Evolutionary conservation across 805 yeast genomes (phyloP).

Genomic region (Hanseniaspora taiwanica): DNA sequence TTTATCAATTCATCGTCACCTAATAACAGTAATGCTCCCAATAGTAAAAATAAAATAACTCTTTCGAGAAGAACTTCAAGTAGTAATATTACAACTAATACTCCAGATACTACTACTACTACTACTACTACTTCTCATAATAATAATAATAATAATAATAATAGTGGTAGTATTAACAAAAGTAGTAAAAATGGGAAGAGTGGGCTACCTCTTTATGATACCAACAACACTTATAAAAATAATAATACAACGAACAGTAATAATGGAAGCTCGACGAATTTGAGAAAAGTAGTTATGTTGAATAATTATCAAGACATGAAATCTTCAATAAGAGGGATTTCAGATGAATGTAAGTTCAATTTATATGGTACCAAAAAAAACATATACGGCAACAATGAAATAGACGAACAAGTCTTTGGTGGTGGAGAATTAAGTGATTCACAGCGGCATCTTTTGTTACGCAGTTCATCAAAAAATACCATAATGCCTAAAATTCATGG

Average conservation of each 20-base stretch:
- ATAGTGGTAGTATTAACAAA: background rate
- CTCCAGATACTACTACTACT: background rate
- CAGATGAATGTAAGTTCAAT: background rate
- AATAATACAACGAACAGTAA: background rate
- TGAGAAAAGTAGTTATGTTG: background rate
- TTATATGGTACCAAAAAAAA: background rate
- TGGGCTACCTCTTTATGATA: too few relatives aligned
- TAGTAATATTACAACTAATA: background rate
- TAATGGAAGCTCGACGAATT: too few relatives aligned
- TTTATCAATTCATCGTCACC: too few relatives aligned
- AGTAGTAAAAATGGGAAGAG: too few relatives aligned
- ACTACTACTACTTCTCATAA: background rate
- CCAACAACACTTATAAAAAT: background rate
- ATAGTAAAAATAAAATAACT: too few relatives aligned
- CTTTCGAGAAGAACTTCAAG: background rate
- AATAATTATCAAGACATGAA: background rate
- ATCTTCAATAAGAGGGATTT: background rate
- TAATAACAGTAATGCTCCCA: too few relatives aligned
- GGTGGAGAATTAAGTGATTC: too few relatives aligned
- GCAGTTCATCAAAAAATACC: too few relatives aligned
- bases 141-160: background rate
- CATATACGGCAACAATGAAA: background rate
- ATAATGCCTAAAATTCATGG: slow-evolving; percentile 7
- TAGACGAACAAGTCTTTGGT: background rate
- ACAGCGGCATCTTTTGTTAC: too few relatives aligned